Conservation (phyloP, 441 rosid species). For the Cnidoscolus chayamansa region DNA sequence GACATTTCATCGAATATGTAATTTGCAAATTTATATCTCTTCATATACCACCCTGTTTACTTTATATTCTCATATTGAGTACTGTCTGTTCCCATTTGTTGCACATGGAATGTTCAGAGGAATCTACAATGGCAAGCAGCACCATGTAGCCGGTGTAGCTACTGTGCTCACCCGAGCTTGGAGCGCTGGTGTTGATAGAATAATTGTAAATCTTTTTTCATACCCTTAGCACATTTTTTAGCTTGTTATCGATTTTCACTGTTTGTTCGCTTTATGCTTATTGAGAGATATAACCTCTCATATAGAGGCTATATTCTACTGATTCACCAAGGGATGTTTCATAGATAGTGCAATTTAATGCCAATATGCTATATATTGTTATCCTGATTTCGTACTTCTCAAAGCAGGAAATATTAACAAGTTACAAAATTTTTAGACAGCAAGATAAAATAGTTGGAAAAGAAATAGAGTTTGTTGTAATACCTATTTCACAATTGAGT, state of each 20-base stretch:
- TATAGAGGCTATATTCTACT: neutral
- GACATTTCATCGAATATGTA: constrained; percentile 56
- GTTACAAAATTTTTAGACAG: neutral
- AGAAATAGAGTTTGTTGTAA: neutral
- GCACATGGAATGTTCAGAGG: constrained; percentile 98
- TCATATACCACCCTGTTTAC: neutral
- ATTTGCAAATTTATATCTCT: constrained; percentile 12
- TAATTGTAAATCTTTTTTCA: constrained; percentile 47
- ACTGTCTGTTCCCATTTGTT: neutral
- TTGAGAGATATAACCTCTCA: neutral
- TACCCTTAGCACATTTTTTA: neutral
- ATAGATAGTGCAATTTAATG: neutral
- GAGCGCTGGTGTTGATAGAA: constrained; percentile 90
- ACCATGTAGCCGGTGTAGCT: constrained; percentile 67
- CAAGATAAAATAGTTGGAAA: neutral
- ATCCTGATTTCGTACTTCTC: neutral
- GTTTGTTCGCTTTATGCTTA: neutral
- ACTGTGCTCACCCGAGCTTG: constrained; percentile 81
- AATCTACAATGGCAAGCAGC: constrained; percentile 78
- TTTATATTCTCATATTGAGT: constrained; percentile 10
- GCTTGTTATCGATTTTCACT: neutral
- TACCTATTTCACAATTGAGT: neutral
- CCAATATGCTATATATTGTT: too few relatives aligned
- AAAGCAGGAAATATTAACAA: neutral
- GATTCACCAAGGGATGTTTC: neutral